phyloP scores from a whole-genome alignment of 371 early-diverging fungal species.

The Smittium mucronatum region DNA sequence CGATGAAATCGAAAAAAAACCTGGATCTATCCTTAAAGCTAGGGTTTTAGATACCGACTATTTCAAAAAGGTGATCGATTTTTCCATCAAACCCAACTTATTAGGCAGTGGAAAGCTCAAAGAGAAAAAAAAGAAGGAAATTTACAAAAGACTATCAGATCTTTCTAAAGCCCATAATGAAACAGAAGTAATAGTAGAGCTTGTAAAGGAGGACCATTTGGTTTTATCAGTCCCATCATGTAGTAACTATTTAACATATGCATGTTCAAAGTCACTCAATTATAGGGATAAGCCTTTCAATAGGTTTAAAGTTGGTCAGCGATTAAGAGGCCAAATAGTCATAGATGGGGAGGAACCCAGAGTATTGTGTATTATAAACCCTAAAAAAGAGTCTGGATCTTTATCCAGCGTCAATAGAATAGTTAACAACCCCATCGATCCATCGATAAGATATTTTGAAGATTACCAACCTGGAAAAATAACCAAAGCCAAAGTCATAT shows the following conservation, averaged over 20 bases:
- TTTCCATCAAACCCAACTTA: slow-evolving; percentile 35
- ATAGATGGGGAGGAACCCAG: slow-evolving; percentile 32
- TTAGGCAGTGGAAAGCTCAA: slow-evolving; percentile 13
- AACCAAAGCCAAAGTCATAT: slow-evolving; percentile 39
- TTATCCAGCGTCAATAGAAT: slow-evolving; percentile 24
- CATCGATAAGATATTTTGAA: slow-evolving; percentile 34
- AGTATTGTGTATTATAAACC: slow-evolving; percentile 29
- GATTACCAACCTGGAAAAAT: slow-evolving; percentile 42
- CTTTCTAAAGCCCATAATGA: slow-evolving; percentile 23
- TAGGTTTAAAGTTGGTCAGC: slow-evolving; percentile 44
- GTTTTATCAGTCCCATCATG: slow-evolving; percentile 46
- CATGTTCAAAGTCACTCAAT: slow-evolving; percentile 40
- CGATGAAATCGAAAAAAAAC: slow-evolving; percentile 26
- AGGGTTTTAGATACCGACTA: slow-evolving; percentile 53
- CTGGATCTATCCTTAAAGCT: slow-evolving; percentile 36
- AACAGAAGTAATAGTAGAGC: slow-evolving; percentile 46
- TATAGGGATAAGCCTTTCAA: slow-evolving; percentile 39
- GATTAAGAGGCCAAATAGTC: slow-evolving; percentile 31
- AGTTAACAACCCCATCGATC: slow-evolving; percentile 36
- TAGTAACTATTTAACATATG: slow-evolving; percentile 41
- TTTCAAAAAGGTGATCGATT: slow-evolving; percentile 42
- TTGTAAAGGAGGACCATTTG: slow-evolving; percentile 59
- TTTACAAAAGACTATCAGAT: slow-evolving; percentile 18
- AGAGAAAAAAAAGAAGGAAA: background rate
- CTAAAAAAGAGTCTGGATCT: slow-evolving; percentile 9